Evolutionary conservation across 202 grass and related monocot species (phyloP).

Genomic region (Zizania palustris): DNA sequence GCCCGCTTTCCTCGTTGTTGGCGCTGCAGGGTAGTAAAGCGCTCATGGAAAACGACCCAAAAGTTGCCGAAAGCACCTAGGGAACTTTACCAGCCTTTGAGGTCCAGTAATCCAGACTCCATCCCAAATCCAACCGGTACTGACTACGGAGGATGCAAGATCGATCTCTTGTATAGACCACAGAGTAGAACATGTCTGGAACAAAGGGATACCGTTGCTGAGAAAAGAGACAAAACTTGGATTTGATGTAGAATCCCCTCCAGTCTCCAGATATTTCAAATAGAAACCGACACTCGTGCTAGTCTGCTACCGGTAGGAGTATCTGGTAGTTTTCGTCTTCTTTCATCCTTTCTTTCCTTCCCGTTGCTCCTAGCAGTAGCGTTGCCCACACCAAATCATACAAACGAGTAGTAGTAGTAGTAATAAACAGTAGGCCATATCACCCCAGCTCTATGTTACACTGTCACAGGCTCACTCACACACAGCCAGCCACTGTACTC

Average conservation of each 20-base stretch:
- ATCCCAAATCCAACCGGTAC: neutral
- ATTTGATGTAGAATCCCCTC: neutral
- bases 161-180: neutral
- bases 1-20: constrained; percentile 26
- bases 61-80: constrained; percentile 26
- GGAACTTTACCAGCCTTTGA: constrained; percentile 41
- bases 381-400: constrained; percentile 33
- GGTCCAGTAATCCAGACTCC: neutral
- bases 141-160: neutral
- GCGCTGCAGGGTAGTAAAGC: constrained; percentile 31
- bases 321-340: neutral
- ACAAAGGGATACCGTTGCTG: constrained; percentile 1
- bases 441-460: neutral
- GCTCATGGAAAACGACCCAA: constrained; percentile 35
- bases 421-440: constrained; percentile 21
- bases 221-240: neutral
- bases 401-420: constrained; percentile 10
- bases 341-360: constrained; percentile 16
- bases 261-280: neutral
- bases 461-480: neutral
- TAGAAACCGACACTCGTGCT: neutral
- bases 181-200: neutral
- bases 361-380: constrained; percentile 22
- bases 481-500: neutral
- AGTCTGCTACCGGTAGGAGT: neutral